Conservation (phyloP, 345 rosid genomes). For the Ceriops decandra region DNA sequence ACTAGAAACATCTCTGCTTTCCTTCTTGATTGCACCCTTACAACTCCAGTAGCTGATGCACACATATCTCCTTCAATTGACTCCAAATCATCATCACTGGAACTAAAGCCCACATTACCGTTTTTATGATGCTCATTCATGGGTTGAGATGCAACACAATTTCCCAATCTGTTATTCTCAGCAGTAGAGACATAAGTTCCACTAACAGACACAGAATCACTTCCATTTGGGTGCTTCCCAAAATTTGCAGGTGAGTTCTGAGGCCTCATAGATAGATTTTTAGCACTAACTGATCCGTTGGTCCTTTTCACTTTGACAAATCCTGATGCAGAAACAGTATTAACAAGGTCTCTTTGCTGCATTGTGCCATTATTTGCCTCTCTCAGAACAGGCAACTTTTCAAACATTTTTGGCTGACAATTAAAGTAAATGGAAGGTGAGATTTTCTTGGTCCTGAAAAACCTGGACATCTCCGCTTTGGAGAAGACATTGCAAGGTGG, state of each 20-base stretch:
- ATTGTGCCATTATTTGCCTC: conserved; percentile 24
- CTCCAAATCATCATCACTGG: conserved; percentile 53
- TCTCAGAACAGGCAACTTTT: conserved; percentile 34
- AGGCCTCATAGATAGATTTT: conserved; percentile 21
- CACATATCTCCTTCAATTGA: conserved; percentile 85
- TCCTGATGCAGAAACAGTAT: conserved; percentile 20
- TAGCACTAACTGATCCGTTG: conserved; percentile 28
- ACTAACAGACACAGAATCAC: conserved; percentile 29
- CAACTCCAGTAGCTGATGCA: conserved; percentile 96
- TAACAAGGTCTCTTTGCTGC: conserved; percentile 20
- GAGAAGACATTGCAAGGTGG: conserved; percentile 82
- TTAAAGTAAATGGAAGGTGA: conserved; percentile 52
- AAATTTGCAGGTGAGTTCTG: conserved; percentile 32
- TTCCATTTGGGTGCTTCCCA: conserved; percentile 34
- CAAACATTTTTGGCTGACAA: conserved; percentile 38
- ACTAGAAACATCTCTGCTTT: conserved; percentile 98
- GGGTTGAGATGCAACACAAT: conserved; percentile 26
- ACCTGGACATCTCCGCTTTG: conserved; percentile 73
- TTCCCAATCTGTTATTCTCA: conserved; percentile 32
- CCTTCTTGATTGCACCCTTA: conserved; percentile 88
- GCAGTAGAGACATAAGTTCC: conserved; percentile 28
- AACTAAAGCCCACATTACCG: conserved; percentile 31
- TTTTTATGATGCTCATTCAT: conserved; percentile 29
- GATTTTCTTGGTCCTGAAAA: conserved; percentile 50
- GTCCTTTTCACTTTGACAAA: conserved; percentile 33